Evolutionary conservation across 495 filamentous ascomycete species (phyloP).

Genomic region (Penicillium coprophilum): DNA sequence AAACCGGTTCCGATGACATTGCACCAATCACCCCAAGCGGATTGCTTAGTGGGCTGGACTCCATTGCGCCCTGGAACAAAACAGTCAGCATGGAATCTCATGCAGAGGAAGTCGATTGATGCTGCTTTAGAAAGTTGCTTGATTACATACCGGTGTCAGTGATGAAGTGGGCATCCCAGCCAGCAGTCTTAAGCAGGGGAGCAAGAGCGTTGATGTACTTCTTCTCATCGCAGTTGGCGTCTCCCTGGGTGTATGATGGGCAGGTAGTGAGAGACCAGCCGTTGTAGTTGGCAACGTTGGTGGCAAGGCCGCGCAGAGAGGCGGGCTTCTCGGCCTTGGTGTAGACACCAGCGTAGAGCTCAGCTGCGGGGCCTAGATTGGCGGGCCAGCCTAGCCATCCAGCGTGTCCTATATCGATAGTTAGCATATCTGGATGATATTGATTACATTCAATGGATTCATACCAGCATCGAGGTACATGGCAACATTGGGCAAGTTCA

Average conservation of each 20-base stretch:
- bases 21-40: constrained; percentile 81
- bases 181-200: constrained; percentile 56
- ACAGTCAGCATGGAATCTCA: neutral
- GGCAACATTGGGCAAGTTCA: constrained; percentile 74
- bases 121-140: neutral
- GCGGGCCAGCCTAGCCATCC: constrained; percentile 84
- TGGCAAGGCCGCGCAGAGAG: constrained; percentile 68
- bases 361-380: constrained; percentile 70
- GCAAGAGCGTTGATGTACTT: constrained; percentile 66
- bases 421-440: neutral
- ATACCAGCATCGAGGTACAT: constrained; percentile 80
- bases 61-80: constrained; percentile 56
- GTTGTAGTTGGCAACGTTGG: constrained; percentile 82
- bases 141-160: constrained; percentile 53
- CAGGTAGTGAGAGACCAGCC: constrained; percentile 49
- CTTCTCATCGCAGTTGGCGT: constrained; percentile 66
- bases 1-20: constrained; percentile 76
- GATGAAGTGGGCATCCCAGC: constrained; percentile 74
- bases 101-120: neutral
- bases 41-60: constrained; percentile 61
- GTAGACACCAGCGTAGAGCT: constrained; percentile 66
- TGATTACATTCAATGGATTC: neutral
- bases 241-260: constrained; percentile 45
- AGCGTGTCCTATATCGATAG: constrained; percentile 32
- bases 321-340: constrained; percentile 62